Evolutionary conservation across 345 rosid genomes (phyloP), one percentile per base, ranked within the genome.

Genomic region (Gossypium anomalum): DNA sequence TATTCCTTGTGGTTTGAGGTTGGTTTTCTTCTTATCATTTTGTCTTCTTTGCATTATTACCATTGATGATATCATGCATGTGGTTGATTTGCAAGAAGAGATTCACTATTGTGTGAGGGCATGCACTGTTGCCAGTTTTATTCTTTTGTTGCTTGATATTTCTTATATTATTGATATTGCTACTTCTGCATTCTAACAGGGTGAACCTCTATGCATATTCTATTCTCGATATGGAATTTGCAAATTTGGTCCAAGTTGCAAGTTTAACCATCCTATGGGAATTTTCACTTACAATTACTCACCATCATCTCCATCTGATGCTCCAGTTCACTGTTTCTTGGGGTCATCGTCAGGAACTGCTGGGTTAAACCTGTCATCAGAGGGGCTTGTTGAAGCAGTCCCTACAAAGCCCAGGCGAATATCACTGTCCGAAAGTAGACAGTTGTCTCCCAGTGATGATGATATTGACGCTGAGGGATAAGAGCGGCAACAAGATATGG

Each of bases 201-300:
- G 97, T 76, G 99, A 93, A 78, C 93, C 97, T 10, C 51, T 90
- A 76, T 95, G 99, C 84, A 88, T 87, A 83, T 95, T 95, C 83
- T 95, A 93, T 79, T 88, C 91, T 63, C 98, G 96, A 29, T 93
- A 95, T 72, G 98, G 99, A 63, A 92, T 92, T 73, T 95, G 99
- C 94, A 95, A 95, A 81, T 95, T 95, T 81, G 99, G 98, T 66
- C 97, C 98, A 59, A 95, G 98, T 79, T 95, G 99, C 90, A 95
- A 93, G 87, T 95, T 93, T 80, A 87, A 95, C 84, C 99, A 95
- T 76, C 99, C 99, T 27, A 93, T 93, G 99, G 87, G 89, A 78
- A 81, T 88, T 71, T 91, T 90, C 73, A 64, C 91, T 43, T 89
- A 90, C 82, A 89, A 83, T 83, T 77, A 82, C 51, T 75, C 93